Evolutionary conservation across 305 asterid species (phyloP).

Genomic region (Stenogyne calaminthoides): DNA sequence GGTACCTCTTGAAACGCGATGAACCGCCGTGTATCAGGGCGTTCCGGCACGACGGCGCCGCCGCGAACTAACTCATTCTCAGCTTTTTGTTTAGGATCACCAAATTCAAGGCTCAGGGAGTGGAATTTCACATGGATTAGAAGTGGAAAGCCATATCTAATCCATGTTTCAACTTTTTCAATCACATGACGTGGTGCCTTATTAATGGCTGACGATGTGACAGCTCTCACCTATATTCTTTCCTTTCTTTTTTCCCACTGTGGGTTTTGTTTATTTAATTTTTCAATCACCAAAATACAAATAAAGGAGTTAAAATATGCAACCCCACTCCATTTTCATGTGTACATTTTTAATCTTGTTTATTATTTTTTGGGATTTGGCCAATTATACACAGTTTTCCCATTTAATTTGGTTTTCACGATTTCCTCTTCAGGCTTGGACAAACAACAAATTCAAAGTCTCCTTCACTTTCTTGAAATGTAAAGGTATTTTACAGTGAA

Average conservation of each 20-base stretch:
- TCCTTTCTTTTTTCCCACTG: neutral
- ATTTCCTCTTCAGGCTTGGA: neutral
- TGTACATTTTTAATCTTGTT: too few species aligned
- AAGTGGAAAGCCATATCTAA: too few species aligned
- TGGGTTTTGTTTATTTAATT: neutral
- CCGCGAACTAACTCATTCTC: slow-evolving; percentile 37
- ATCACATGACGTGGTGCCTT: slow-evolving; percentile 32
- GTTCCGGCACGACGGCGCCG: slow-evolving; percentile 45
- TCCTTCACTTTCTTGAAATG: neutral
- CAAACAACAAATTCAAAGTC: neutral
- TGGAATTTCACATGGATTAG: too few species aligned
- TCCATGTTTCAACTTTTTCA: slow-evolving; percentile 22
- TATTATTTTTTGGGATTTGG: too few species aligned
- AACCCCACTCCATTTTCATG: neutral
- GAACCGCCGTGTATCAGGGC: slow-evolving; percentile 30
- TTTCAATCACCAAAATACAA: neutral
- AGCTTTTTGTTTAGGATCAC: neutral
- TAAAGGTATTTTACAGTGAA: neutral
- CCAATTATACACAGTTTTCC: neutral
- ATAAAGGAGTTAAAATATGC: neutral
- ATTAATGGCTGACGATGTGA: slow-evolving; percentile 30
- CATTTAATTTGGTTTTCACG: neutral
- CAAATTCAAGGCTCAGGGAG: neutral
- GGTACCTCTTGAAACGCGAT: slow-evolving; percentile 27
- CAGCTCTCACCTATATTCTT: neutral